These are phyloP conservation scores for Pelargonium nanum DNA, from an alignment of 345 rosid genomes.

Conservation along the genomic window DNA sequence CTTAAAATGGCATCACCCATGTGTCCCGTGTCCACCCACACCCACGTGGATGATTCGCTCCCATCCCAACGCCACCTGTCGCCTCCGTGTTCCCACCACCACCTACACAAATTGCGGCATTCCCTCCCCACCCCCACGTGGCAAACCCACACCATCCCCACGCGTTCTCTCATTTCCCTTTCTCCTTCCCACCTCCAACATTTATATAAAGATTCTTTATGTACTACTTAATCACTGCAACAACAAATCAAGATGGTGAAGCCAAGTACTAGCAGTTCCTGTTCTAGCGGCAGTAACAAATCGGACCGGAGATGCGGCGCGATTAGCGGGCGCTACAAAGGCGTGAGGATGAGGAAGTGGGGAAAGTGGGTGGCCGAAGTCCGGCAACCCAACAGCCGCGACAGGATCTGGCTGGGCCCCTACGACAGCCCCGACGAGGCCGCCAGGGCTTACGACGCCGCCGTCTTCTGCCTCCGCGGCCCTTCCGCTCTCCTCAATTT, in stretches of 20 bases:
- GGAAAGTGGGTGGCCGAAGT: slow-evolving; percentile 75
- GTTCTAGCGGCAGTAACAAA: neutral
- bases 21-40: neutral
- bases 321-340: slow-evolving; percentile 24
- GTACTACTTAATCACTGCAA: neutral
- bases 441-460: slow-evolving; percentile 61
- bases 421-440: slow-evolving; percentile 51
- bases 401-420: slow-evolving; percentile 58
- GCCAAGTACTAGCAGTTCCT: neutral
- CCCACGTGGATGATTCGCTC: neutral
- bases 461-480: slow-evolving; percentile 45
- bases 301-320: neutral
- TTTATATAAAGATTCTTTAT: too few relatives aligned
- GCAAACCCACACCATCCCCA: neutral
- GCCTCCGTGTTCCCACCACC: neutral
- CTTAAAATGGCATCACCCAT: neutral
- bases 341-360: slow-evolving; percentile 70
- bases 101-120: too few relatives aligned
- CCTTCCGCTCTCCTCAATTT: slow-evolving; percentile 38
- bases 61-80: neutral
- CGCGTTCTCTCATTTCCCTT: neutral
- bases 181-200: too few relatives aligned
- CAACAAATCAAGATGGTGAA: neutral
- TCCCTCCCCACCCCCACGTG: neutral
- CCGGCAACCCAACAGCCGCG: slow-evolving; percentile 42